Conservation (phyloP, 352 stramenopile genomes). For the Lagenidium giganteum region DNA sequence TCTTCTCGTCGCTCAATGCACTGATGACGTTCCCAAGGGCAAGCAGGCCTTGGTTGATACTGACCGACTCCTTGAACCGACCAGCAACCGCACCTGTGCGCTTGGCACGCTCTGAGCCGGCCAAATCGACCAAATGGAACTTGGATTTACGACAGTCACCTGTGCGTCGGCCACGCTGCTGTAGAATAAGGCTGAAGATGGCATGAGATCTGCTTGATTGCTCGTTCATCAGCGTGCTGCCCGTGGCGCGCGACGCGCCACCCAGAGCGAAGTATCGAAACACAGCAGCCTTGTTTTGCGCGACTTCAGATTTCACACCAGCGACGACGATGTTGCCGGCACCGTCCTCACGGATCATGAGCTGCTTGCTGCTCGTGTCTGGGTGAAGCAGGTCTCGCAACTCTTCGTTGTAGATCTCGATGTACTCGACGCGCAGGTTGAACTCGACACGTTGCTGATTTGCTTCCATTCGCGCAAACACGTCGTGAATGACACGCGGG, state of each 20-base stretch:
- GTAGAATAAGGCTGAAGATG: conserved; percentile 87
- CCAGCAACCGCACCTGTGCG: conserved; percentile 85
- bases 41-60: conserved; percentile 94
- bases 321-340: conserved; percentile 77
- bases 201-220: conserved; percentile 88
- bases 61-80: conserved; percentile 92
- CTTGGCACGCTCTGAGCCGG: conserved; percentile 92
- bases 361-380: conserved; percentile 70
- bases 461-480: conserved; percentile 61
- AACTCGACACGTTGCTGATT: conserved; percentile 56
- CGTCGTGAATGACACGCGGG: conserved; percentile 67
- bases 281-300: conserved; percentile 74
- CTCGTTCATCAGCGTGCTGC: conserved; percentile 89
- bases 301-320: conserved; percentile 78
- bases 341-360: conserved; percentile 74
- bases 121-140: conserved; percentile 95
- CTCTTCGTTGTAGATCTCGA: conserved; percentile 99
- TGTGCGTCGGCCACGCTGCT: conserved; percentile 46
- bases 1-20: conserved; percentile 88
- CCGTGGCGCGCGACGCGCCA: conserved; percentile 71
- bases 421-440: conserved; percentile 91
- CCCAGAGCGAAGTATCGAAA: conserved; percentile 79
- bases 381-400: conserved; percentile 92
- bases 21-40: conserved; percentile 96
- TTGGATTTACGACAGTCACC: conserved; percentile 71